These are phyloP conservation scores for Penicillium sp. DNA, from an alignment of 2,329 filamentous ascomycete genomes.

Conservation along the genomic window DNA sequence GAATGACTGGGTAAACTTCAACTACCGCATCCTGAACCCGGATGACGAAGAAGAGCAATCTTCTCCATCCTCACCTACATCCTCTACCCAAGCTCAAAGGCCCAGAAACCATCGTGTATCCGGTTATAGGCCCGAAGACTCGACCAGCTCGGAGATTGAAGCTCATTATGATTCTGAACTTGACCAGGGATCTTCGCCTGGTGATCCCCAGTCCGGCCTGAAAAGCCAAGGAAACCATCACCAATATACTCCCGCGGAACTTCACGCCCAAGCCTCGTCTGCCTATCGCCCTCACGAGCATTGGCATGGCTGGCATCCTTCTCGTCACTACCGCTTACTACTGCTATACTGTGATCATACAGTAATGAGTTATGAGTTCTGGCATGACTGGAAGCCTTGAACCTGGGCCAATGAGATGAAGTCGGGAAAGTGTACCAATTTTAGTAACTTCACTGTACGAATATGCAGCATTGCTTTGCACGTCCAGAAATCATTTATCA, in stretches of 20 bases:
- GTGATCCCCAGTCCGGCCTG: not conserved
- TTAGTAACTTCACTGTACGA: not conserved
- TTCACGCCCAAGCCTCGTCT: slow-evolving; percentile 33
- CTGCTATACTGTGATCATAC: slow-evolving; percentile 57
- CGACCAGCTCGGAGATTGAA: not conserved
- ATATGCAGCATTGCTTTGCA: too few species aligned
- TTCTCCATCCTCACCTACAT: slow-evolving; percentile 5
- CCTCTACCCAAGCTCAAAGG: not conserved
- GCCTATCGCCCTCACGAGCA: slow-evolving; percentile 34
- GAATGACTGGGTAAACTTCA: slow-evolving; percentile 18
- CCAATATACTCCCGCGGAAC: slow-evolving; percentile 33
- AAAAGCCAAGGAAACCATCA: slow-evolving; percentile 1
- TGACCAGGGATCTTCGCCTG: not conserved
- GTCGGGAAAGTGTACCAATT: not conserved
- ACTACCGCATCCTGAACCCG: slow-evolving; percentile 18
- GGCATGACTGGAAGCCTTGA: slow-evolving; percentile 39
- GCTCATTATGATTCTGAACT: not conserved
- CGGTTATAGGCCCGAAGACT: not conserved
- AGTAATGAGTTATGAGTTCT: slow-evolving; percentile 60
- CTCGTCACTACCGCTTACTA: slow-evolving; percentile 52
- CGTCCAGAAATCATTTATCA: too few species aligned
- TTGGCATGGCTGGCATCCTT: slow-evolving; percentile 43
- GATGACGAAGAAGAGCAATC: slow-evolving; percentile 18
- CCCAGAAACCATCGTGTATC: not conserved
- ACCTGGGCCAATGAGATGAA: not conserved